phyloP scores from a whole-genome alignment of 768 basidiomycete genomes.

The Tylopilus intermedius region DNA sequence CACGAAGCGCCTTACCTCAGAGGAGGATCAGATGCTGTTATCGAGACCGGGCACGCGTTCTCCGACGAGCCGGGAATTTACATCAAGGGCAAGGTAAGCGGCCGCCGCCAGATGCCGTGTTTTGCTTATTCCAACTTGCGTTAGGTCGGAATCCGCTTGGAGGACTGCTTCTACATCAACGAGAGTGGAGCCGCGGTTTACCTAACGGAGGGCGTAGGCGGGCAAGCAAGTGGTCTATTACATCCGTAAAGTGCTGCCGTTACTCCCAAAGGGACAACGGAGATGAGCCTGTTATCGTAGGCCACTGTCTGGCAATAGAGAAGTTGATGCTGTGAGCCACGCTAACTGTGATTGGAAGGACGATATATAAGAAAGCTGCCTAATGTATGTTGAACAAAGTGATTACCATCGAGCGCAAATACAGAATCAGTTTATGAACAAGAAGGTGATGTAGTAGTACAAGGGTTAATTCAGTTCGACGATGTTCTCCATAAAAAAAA shows the following conservation, averaged over 20 bases:
- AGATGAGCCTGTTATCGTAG: constrained; percentile 14
- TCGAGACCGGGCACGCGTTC: constrained; percentile 67
- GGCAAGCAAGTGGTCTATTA: constrained; percentile 41
- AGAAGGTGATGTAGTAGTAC: constrained; percentile 23
- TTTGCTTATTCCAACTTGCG: constrained; percentile 6
- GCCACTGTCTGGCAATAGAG: neutral
- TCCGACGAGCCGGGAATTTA: constrained; percentile 80
- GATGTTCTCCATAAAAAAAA: constrained; percentile 15
- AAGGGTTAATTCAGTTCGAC: constrained; percentile 15
- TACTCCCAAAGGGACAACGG: constrained; percentile 18
- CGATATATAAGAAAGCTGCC: constrained; percentile 7
- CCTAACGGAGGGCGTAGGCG: constrained; percentile 64
- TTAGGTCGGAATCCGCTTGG: constrained; percentile 73
- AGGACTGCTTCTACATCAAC: constrained; percentile 76
- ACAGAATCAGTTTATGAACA: constrained; percentile 28
- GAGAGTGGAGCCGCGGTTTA: constrained; percentile 48
- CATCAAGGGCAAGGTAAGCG: constrained; percentile 59
- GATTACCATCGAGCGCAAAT: constrained; percentile 24
- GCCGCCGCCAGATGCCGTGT: neutral
- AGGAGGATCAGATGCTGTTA: constrained; percentile 56
- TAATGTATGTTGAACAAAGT: constrained; percentile 22
- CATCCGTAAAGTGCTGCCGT: constrained; percentile 24
- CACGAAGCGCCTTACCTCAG: constrained; percentile 80
- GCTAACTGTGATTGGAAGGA: constrained; percentile 4
- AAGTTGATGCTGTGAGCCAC: neutral